Evolutionary conservation across 371 early-diverging fungal genomes (phyloP).

Genomic region (Mucor lusitanicus): DNA sequence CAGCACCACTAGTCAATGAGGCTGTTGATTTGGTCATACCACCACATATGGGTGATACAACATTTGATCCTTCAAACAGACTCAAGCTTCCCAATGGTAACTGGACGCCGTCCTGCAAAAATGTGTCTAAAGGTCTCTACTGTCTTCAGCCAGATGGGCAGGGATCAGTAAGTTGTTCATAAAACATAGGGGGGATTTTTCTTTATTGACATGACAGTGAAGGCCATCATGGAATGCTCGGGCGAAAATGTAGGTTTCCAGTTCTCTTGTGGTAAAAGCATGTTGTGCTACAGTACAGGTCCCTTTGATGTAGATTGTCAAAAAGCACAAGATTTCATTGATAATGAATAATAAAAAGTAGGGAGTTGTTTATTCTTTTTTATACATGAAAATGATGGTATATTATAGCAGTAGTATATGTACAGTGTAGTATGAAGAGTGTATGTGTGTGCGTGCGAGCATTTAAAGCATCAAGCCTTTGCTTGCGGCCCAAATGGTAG

Average conservation of each 20-base stretch:
- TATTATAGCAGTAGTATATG: too few relatives aligned
- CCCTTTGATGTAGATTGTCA: conserved; percentile 15
- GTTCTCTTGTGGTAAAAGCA: conserved; percentile 4
- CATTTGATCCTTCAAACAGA: neutral
- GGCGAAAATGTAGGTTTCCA: conserved; percentile 14
- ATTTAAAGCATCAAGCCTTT: conserved; percentile 32
- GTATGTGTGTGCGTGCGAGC: neutral
- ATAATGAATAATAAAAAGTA: neutral
- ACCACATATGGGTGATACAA: neutral
- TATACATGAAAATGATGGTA: neutral
- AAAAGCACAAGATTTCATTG: neutral
- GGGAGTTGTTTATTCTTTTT: neutral
- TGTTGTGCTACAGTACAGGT: conserved; percentile 10
- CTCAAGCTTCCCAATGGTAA: conserved; percentile 7
- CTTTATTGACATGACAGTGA: too few relatives aligned
- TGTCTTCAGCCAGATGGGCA: conserved; percentile 7
- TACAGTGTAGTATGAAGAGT: neutral
- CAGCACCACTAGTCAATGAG: neutral
- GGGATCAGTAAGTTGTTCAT: conserved; percentile 4
- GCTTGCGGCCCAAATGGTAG: conserved; percentile 34
- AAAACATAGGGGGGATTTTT: too few relatives aligned
- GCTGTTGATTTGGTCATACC: neutral
- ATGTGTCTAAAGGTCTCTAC: conserved; percentile 1
- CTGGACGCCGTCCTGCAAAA: conserved; percentile 16
- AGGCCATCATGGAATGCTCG: conserved; percentile 11